Base-by-base conservation (phyloP, 2,329 filamentous ascomycete species). In the Botrytis pseudocinerea region DNA sequence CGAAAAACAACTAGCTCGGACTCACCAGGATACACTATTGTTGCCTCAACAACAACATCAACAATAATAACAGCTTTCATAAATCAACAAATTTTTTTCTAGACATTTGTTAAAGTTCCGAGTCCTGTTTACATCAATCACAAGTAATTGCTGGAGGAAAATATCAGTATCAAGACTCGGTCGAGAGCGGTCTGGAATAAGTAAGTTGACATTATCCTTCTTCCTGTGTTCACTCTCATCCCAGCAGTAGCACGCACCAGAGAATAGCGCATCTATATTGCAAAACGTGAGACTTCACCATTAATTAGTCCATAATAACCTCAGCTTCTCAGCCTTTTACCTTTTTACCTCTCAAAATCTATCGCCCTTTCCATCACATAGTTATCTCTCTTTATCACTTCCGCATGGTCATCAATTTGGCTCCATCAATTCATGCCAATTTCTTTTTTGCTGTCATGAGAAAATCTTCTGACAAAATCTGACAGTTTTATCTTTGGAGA, bases 61-160 rank as follows among this genome's bases (percentile, higher is more conserved):
- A 46, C 18, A 9, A 46, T 7, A n/a, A 54, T 2, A 16, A 54
- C 4, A n/a, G 22, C 18, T 32, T 12, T 54, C 48, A 5, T 42
- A 9, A 25, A 42, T 32, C 9, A 14, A 54, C 7, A 2, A 28
- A 8, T 22, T 22, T 32, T 4, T 25, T 0, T 6, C 6, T 20
- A 2, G 8, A 28, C 2, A 9, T 28, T 2, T 0, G 9, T 10
- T 1, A 42, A 10, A n/a, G 16, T 20, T 38, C n/a, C 20, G 12
- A 54, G 44, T 51, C 0, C 1, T 10, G 3, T 4, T 28, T 3
- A 25, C 22, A 6, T 54, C 35, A 66, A 38, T n/a, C 5, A 22
- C 0, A 54, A 18, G n/a, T 1, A 9, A 32, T 42, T 32, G 5
- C 9, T 2, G 12, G 28, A 22, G 48, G 8, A 9, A 42, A 12